Conservation (phyloP, 2,329 filamentous ascomycete genomes). For the Cladophialophora chaetospira region DNA sequence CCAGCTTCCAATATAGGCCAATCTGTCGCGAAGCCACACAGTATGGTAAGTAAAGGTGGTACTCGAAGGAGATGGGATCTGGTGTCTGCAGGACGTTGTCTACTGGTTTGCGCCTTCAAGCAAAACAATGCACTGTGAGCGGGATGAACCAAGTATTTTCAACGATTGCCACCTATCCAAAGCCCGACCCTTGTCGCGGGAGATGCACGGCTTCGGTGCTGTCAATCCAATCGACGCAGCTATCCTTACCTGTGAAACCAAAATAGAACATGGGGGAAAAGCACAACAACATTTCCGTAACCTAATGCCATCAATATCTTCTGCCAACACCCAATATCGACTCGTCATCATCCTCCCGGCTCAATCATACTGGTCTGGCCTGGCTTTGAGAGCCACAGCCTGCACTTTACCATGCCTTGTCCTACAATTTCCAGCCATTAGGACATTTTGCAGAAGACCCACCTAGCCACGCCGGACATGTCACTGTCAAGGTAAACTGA, state of each 20-base stretch:
- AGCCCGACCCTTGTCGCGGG: neutral
- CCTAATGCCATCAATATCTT: neutral
- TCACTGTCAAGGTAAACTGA: neutral
- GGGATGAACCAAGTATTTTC: neutral
- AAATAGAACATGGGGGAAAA: constrained; percentile 5
- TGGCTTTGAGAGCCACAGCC: neutral
- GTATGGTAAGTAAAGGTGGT: no score
- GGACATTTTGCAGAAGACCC: neutral
- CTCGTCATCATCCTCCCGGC: neutral
- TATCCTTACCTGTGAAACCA: neutral
- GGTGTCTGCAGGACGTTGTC: no score
- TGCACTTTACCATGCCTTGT: neutral
- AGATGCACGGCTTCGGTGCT: neutral
- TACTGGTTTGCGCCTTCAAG: no score
- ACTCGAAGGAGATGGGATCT: no score
- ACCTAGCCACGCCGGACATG: constrained; percentile 11
- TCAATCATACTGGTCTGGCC: neutral
- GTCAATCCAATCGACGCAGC: neutral
- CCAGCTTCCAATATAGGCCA: no score
- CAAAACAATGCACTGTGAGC: neutral
- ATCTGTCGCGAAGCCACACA: no score
- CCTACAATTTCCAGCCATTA: neutral
- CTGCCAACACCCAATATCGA: neutral
- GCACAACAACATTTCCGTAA: neutral
- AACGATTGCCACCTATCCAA: neutral